Conservation (phyloP, 768 basidiomycete species). For the Coprinopsis sp. region DNA sequence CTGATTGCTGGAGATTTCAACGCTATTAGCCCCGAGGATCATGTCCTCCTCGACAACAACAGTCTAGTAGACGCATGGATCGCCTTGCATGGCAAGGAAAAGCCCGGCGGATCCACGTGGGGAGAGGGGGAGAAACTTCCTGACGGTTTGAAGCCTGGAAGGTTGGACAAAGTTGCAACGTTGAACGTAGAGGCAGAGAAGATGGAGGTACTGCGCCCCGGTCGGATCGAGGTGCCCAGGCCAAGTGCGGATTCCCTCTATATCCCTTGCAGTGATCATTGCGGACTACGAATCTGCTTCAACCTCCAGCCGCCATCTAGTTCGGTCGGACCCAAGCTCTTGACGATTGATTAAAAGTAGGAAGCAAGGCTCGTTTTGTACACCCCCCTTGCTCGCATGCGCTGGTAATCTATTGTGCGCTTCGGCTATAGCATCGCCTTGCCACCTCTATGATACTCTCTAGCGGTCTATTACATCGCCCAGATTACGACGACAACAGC, state of each 20-base stretch:
- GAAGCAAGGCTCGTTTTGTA: no score
- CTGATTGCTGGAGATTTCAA: conserved; percentile 48
- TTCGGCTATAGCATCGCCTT: no score
- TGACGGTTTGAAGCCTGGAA: conserved; percentile 25
- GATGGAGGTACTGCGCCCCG: conserved; percentile 34
- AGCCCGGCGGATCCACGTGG: conserved; percentile 33
- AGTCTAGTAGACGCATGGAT: conserved; percentile 40
- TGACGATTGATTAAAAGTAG: no score
- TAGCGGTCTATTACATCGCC: no score
- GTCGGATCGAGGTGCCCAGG: conserved; percentile 26
- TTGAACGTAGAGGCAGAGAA: conserved; percentile 28
- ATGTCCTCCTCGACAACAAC: conserved; percentile 31
- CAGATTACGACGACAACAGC: no score
- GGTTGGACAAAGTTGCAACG: conserved; percentile 40
- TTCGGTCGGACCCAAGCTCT: no score
- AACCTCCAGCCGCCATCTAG: conserved; percentile 7
- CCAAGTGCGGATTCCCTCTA: conserved; percentile 18
- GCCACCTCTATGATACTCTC: no score
- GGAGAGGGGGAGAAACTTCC: conserved; percentile 25
- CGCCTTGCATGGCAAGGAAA: conserved; percentile 26
- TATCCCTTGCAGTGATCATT: conserved; percentile 34
- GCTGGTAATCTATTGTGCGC: no score
- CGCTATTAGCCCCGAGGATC: conserved; percentile 33
- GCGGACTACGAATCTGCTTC: conserved; percentile 29
- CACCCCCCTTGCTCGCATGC: no score